Conservation (phyloP, 1,284 basidiomycete genomes). For the Wallemia hederae region DNA sequence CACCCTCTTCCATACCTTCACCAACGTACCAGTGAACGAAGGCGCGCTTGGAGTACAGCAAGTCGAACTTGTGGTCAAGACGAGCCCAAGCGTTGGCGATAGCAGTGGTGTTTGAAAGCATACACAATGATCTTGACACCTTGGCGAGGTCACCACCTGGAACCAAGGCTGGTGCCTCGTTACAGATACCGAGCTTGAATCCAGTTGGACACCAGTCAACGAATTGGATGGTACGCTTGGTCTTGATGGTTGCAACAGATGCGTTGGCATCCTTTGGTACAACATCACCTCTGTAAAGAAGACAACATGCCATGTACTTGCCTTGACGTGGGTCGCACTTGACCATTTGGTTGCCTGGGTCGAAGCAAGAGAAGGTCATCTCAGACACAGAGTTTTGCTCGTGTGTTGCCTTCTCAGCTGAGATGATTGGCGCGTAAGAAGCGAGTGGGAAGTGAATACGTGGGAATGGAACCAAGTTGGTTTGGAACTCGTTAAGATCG, state of each 20-base stretch:
- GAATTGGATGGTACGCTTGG: slow-evolving; percentile 85
- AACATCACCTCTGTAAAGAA: slow-evolving; percentile 75
- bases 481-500: slow-evolving; percentile 96
- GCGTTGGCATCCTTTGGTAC: slow-evolving; percentile 90
- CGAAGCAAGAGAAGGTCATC: slow-evolving; percentile 97
- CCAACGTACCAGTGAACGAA: slow-evolving; percentile 89
- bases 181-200: slow-evolving; percentile 90
- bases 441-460: slow-evolving; percentile 97
- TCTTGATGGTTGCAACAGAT: slow-evolving; percentile 82
- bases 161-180: slow-evolving; percentile 68
- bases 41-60: slow-evolving; percentile 42
- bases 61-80: slow-evolving; percentile 95
- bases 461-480: slow-evolving; percentile 86
- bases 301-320: slow-evolving; percentile 55
- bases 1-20: slow-evolving; percentile 97
- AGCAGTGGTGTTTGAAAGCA: slow-evolving; percentile 82
- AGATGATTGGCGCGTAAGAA: slow-evolving; percentile 81
- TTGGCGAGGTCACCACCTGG: slow-evolving; percentile 87
- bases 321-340: slow-evolving; percentile 17
- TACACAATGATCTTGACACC: slow-evolving; percentile 78
- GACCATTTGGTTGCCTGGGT: slow-evolving; percentile 89
- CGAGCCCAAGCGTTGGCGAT: slow-evolving; percentile 85
- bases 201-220: slow-evolving; percentile 79
- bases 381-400: slow-evolving; percentile 94
- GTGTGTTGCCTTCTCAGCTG: slow-evolving; percentile 47